Evolutionary conservation across 164 flowering plant genomes (phyloP).

Genomic region (Brasenia schreberi): DNA sequence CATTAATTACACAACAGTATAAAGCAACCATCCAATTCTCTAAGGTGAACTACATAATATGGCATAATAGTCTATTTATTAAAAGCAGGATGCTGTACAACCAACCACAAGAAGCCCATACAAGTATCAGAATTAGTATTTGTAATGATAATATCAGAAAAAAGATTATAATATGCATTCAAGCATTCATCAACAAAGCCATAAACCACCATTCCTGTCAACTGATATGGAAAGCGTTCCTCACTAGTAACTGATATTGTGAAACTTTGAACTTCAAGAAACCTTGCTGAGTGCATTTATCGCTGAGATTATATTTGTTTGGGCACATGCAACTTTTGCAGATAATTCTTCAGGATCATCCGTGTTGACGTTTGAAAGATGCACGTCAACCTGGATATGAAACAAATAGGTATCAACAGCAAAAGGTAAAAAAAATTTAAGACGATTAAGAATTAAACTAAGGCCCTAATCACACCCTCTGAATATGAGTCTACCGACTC

Average conservation of each 20-base stretch:
- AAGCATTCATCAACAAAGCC: too few relatives aligned
- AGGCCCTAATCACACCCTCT: neutral
- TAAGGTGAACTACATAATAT: neutral
- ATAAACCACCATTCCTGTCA: too few relatives aligned
- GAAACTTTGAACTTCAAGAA: neutral
- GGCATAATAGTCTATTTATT: neutral
- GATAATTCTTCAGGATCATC: conserved; percentile 35
- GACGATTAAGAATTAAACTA: neutral
- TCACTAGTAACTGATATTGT: neutral
- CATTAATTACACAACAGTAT: neutral
- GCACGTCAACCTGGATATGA: conserved; percentile 46
- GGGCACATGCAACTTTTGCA: conserved; percentile 47
- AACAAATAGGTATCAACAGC: neutral
- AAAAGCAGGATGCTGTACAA: neutral
- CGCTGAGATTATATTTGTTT: conserved; percentile 64
- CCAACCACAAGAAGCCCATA: neutral
- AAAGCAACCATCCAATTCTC: neutral
- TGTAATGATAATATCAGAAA: too few relatives aligned
- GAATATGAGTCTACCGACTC: neutral
- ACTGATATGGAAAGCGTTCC: neutral
- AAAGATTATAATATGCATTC: too few relatives aligned
- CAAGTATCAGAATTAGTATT: too few relatives aligned
- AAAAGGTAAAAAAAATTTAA: too few relatives aligned
- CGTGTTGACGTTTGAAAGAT: conserved; percentile 39
- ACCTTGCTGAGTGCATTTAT: conserved; percentile 99